These are phyloP conservation scores for Sclerotinia glacialis DNA, from an alignment of 2,329 filamentous ascomycete genomes.

Conservation along the genomic window DNA sequence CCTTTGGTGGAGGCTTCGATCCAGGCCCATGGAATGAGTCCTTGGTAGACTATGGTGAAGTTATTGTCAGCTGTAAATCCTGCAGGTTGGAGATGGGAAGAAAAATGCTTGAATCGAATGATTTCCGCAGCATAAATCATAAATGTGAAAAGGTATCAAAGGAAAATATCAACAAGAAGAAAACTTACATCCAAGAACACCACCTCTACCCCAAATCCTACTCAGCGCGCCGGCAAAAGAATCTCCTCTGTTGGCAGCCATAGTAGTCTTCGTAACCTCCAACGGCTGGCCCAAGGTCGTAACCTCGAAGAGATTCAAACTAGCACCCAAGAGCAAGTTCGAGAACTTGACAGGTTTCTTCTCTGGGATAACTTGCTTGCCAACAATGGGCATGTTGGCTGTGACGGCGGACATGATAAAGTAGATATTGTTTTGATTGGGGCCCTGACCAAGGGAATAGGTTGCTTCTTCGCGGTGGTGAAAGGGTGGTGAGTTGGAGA, in stretches of 20 bases:
- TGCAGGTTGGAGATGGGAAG: neutral
- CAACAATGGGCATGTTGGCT: constrained; percentile 38
- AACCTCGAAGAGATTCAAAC: constrained; percentile 46
- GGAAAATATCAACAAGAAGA: neutral
- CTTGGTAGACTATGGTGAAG: constrained; percentile 79
- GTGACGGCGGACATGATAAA: constrained; percentile 57
- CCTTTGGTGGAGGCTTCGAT: constrained; percentile 99
- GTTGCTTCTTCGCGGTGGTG: constrained; percentile 73
- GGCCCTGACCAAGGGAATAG: constrained; percentile 98
- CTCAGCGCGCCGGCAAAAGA: constrained; percentile 76
- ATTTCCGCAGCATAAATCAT: neutral
- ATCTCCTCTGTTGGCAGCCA: constrained; percentile 94
- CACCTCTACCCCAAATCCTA: constrained; percentile 92
- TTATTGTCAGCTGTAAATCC: constrained; percentile 32
- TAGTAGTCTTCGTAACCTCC: constrained; percentile 99
- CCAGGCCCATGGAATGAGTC: constrained; percentile 99
- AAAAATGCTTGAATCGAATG: neutral
- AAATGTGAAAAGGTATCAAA: neutral
- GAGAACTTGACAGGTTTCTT: constrained; percentile 99
- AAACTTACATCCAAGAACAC: constrained; percentile 83
- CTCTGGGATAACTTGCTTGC: constrained; percentile 61
- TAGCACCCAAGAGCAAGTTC: constrained; percentile 70
- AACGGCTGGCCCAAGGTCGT: constrained; percentile 71
- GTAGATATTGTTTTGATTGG: constrained; percentile 52
- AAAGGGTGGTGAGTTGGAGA: constrained; percentile 10